Evolutionary conservation across 1,284 basidiomycete species (phyloP), one percentile per base, ranked within the genome.

Genomic region (Dichomitus squalens): DNA sequence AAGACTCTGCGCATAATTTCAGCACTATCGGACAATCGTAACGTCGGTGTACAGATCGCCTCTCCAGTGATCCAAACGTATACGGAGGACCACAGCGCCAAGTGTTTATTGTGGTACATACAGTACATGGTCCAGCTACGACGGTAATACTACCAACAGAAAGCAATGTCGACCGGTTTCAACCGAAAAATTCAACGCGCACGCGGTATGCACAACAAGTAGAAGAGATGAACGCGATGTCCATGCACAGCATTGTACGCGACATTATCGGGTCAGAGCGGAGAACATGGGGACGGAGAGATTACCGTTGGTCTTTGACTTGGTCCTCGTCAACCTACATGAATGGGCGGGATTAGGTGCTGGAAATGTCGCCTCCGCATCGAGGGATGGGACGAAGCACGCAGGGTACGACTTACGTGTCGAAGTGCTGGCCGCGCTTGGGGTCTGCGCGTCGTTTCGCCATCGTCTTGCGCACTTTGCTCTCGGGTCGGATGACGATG

Each of bases 401-500:
- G 21, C 23, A 41, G 20, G 40, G 46, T 7, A 25, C 9, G 14
- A 68, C 75, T 66, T 63, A 84, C 82, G 80, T 77, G 41, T 87
- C 85, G 57, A 92, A 92, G 72, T 94, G 92, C 52, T 82, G 86
- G 2, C 92, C 91, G 27, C 93, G 80, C 72, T 93, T 95, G 1
- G 92, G 93, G 67, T 95, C 86, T 40, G 88, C 90, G 50, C 88
- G 80, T 36, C 93, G 83, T 72, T 95, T 95, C 67, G 89, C 90
- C 56, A 90, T 76, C 1, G 86, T 85, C 72, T 95, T 95, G 64
- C 82, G 82, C n/a, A 94, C 87, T 70, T 94, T 94, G 48, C 91
- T 82, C 66, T 95, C 92, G 1, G 93, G 93, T 6, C 92, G 82
- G 36, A 96, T 93, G 55, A 96, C 95, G 60, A 97, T 93, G 63